A percentile compares a stretch with the other conserved stretches of the same genome.
phyloP scores from a whole-genome alignment of 495 filamentous ascomycete species.

The Cercophora sp. region DNA sequence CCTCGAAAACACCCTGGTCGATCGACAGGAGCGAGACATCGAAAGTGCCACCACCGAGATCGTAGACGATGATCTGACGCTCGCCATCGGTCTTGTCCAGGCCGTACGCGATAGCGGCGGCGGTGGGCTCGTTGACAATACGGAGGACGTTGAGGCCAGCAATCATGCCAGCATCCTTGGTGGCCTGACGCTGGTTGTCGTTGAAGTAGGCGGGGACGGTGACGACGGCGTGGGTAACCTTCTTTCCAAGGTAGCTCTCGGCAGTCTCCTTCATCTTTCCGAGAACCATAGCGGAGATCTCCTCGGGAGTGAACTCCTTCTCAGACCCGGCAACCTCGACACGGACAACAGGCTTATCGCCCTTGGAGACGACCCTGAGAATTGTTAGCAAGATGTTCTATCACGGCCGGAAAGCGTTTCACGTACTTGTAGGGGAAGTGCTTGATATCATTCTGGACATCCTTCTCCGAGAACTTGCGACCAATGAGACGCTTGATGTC shows the following conservation, averaged over 20 bases:
- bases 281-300: slow-evolving; percentile 82
- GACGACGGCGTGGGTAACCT: slow-evolving; percentile 94
- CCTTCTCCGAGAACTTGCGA: slow-evolving; percentile 83
- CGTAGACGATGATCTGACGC: slow-evolving; percentile 91
- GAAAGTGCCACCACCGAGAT: slow-evolving; percentile 99
- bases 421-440: slow-evolving; percentile 79
- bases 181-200: slow-evolving; percentile 96
- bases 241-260: slow-evolving; percentile 88
- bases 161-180: slow-evolving; percentile 94
- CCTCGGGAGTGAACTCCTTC: slow-evolving; percentile 81
- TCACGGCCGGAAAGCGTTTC: neutral
- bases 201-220: slow-evolving; percentile 99
- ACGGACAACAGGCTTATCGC: slow-evolving; percentile 75
- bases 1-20: slow-evolving; percentile 96
- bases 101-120: slow-evolving; percentile 83
- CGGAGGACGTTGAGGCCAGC: slow-evolving; percentile 95
- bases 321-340: slow-evolving; percentile 70
- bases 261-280: slow-evolving; percentile 98
- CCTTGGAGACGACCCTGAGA: slow-evolving; percentile 61
- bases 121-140: slow-evolving; percentile 94
- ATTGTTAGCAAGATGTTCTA: slow-evolving; percentile 11
- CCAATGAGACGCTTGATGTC: slow-evolving; percentile 94
- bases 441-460: slow-evolving; percentile 80
- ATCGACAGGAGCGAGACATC: slow-evolving; percentile 98
- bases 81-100: slow-evolving; percentile 82